These are phyloP conservation scores for Mycena galopus DNA, from an alignment of 768 basidiomycete species.

Conservation along the genomic window DNA sequence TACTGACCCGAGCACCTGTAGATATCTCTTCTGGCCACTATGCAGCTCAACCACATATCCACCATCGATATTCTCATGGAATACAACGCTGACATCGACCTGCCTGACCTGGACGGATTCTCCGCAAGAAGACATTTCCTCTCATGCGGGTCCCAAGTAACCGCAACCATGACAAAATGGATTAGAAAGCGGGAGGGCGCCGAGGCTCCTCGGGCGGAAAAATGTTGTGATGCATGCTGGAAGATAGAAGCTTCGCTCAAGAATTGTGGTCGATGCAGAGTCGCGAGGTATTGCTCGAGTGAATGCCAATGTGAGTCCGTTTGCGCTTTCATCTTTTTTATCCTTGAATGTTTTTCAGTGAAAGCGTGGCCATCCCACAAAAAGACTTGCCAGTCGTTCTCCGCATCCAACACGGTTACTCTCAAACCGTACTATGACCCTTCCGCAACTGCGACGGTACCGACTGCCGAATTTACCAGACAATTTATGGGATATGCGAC, in stretches of 20 bases:
- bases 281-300: constrained; percentile 64
- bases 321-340: neutral
- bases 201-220: constrained; percentile 56
- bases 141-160: constrained; percentile 32
- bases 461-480: constrained; percentile 33
- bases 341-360: constrained; percentile 45
- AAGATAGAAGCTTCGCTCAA: constrained; percentile 52
- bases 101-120: constrained; percentile 47
- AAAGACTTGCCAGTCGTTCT: constrained; percentile 59
- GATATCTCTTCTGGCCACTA: constrained; percentile 25
- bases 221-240: constrained; percentile 53
- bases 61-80: constrained; percentile 63
- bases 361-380: constrained; percentile 65
- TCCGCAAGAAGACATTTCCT: constrained; percentile 31
- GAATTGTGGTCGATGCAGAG: constrained; percentile 59
- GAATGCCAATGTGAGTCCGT: constrained; percentile 65
- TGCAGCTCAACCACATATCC: constrained; percentile 41
- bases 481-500: constrained; percentile 24
- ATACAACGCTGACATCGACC: constrained; percentile 59
- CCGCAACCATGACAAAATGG: constrained; percentile 29
- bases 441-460: constrained; percentile 39
- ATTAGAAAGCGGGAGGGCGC: constrained; percentile 59
- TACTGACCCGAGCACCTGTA: neutral
- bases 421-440: constrained; percentile 58
- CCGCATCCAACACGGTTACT: constrained; percentile 56